Evolutionary conservation across 2,329 filamentous ascomycete genomes (phyloP).

Genomic region (Fusarium udum): DNA sequence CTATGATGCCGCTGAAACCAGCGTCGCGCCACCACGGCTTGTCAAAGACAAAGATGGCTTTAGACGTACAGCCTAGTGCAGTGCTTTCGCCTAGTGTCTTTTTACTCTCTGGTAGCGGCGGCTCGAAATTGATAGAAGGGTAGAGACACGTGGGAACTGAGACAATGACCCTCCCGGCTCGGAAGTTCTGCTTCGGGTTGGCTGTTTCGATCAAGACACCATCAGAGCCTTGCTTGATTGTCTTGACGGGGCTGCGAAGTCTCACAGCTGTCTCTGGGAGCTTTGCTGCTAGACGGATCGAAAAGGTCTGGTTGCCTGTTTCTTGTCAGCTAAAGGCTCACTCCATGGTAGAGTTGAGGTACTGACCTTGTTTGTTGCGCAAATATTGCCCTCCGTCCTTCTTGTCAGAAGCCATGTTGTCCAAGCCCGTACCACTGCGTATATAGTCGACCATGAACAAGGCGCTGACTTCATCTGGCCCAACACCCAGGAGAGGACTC

Average conservation of each 20-base stretch:
- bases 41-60: slow-evolving; percentile 52
- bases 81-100: slow-evolving; percentile 42
- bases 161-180: slow-evolving; percentile 39
- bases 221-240: slow-evolving; percentile 23
- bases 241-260: slow-evolving; percentile 27
- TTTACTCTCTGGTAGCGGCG: slow-evolving; percentile 45
- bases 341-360: too few species aligned
- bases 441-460: slow-evolving; percentile 36
- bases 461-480: slow-evolving; percentile 31
- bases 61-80: slow-evolving; percentile 49
- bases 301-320: slow-evolving; percentile 29
- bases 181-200: slow-evolving; percentile 13
- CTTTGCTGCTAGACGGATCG: slow-evolving; percentile 18
- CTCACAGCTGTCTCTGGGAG: slow-evolving; percentile 22
- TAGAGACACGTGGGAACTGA: slow-evolving; percentile 42
- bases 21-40: slow-evolving; percentile 57
- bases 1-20: slow-evolving; percentile 53
- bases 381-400: slow-evolving; percentile 38
- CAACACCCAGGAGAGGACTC: slow-evolving; percentile 28
- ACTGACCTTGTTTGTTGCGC: slow-evolving; percentile 36
- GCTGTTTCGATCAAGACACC: slow-evolving; percentile 26
- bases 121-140: slow-evolving; percentile 35
- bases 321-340: not conserved
- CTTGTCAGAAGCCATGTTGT: slow-evolving; percentile 31
- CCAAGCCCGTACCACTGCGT: slow-evolving; percentile 30